phyloP scores from a whole-genome alignment of 2,329 filamentous ascomycete species.

The Scorias spongiosa region DNA sequence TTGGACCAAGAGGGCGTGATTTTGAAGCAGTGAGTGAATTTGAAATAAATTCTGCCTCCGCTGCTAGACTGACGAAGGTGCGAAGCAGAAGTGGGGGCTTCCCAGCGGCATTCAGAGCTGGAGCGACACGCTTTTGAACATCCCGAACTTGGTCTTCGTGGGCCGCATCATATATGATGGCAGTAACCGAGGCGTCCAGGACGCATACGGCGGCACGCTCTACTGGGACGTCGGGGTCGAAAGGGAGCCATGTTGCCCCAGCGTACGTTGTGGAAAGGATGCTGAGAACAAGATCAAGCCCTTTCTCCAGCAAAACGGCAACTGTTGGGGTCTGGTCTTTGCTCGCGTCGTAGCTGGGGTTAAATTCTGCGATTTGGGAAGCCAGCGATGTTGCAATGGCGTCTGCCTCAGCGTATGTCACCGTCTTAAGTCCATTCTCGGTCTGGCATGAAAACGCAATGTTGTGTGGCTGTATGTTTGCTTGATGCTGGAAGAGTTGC shows the following conservation, averaged over 20 bases:
- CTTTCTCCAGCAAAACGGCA: no score
- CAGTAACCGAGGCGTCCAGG: slow-evolving; percentile 6
- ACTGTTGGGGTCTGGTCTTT: no score
- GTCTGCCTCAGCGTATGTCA: no score
- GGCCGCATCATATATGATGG: slow-evolving; percentile 8
- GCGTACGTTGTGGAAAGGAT: no score
- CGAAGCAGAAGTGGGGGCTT: slow-evolving; percentile 3
- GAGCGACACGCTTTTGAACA: slow-evolving; percentile 4
- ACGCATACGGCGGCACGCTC: slow-evolving; percentile 9
- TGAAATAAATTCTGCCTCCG: not conserved
- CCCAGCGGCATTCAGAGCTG: not conserved
- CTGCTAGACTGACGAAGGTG: slow-evolving; percentile 3
- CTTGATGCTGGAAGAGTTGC: no score
- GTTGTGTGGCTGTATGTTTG: no score
- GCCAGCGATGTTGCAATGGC: no score
- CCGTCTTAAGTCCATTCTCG: no score
- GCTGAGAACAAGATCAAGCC: no score
- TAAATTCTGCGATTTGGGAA: no score
- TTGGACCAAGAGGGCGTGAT: slow-evolving; percentile 1
- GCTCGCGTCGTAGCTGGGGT: no score
- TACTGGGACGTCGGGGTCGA: slow-evolving; percentile 11
- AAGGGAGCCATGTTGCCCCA: slow-evolving; percentile 12
- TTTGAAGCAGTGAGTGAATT: not conserved
- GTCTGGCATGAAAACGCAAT: no score
- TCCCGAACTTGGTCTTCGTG: slow-evolving; percentile 7